These are phyloP conservation scores for Cordyceps fumosorosea DNA, from an alignment of 2,329 filamentous ascomycete genomes.

Conservation along the genomic window DNA sequence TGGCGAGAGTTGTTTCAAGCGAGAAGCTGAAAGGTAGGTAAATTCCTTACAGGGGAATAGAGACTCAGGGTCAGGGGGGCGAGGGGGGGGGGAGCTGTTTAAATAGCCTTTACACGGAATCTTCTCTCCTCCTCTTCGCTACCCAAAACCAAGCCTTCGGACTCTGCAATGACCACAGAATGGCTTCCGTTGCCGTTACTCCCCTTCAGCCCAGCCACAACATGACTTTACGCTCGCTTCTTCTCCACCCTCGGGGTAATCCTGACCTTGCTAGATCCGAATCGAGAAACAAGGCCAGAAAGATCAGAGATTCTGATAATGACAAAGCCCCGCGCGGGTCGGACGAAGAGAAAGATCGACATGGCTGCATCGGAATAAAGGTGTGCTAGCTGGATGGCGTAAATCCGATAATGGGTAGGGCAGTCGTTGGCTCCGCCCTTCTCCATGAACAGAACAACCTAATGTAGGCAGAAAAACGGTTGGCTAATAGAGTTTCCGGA, in stretches of 20 bases:
- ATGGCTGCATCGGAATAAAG: conserved; percentile 2
- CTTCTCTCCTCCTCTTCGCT: not conserved
- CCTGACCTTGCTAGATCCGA: not conserved
- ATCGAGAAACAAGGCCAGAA: not conserved
- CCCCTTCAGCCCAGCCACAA: too few relatives aligned
- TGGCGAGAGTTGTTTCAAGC: too few relatives aligned
- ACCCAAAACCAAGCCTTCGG: not conserved
- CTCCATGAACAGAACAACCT: too few relatives aligned
- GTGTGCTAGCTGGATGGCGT: not conserved
- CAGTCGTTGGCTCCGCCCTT: too few relatives aligned
- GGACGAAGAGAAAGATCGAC: not conserved
- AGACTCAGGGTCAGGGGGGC: not conserved
- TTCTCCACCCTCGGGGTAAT: not conserved
- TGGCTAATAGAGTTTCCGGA: too few relatives aligned
- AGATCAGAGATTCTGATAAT: too few relatives aligned
- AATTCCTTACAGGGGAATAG: not conserved
- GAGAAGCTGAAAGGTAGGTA: too few relatives aligned
- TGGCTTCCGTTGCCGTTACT: not conserved
- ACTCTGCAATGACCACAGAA: not conserved
- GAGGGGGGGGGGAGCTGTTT: not conserved
- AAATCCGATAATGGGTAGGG: not conserved
- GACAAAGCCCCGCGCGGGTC: not conserved
- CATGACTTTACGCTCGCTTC: not conserved
- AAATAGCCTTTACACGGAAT: not conserved
- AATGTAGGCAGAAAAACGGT: too few relatives aligned